phyloP scores from a whole-genome alignment of 768 basidiomycete genomes.

The Boletus bicolor region DNA sequence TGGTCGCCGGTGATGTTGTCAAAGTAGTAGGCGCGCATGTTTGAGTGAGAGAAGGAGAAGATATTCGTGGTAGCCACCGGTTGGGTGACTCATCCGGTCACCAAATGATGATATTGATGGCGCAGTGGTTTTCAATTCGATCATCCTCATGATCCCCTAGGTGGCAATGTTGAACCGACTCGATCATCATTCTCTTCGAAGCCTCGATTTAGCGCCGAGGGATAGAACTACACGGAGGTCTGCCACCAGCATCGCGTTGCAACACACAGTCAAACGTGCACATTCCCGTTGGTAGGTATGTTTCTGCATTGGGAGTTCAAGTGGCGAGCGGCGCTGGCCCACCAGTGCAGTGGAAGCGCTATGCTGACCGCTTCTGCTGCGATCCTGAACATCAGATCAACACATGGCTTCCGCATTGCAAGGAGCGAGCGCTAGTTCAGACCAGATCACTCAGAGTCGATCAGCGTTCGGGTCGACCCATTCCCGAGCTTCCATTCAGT shows the following conservation, averaged over 20 bases:
- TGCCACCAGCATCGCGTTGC: background rate
- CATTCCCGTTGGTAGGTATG: too few species aligned
- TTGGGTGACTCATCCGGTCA: too few species aligned
- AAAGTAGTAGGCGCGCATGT: constrained; percentile 70
- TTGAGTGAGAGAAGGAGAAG: too few species aligned
- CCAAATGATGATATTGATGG: too few species aligned
- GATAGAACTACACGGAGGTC: background rate
- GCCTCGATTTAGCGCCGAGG: background rate
- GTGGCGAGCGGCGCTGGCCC: background rate
- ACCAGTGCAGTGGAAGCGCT: background rate
- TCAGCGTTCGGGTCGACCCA: background rate
- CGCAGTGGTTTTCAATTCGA: too few species aligned
- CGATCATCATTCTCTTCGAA: background rate
- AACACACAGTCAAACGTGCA: background rate
- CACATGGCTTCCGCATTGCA: constrained; percentile 4
- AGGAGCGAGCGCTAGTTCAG: background rate
- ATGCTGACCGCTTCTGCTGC: background rate
- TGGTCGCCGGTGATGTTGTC: constrained; percentile 80
- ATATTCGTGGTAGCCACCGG: too few species aligned
- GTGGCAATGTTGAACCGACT: too few species aligned
- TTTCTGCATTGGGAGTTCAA: background rate
- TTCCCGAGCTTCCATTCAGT: background rate
- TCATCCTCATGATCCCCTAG: too few species aligned
- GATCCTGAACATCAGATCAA: background rate
- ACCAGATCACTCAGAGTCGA: background rate